These are phyloP conservation scores for Neurospora sp. DNA, from an alignment of 495 filamentous ascomycete species.

Conservation along the genomic window DNA sequence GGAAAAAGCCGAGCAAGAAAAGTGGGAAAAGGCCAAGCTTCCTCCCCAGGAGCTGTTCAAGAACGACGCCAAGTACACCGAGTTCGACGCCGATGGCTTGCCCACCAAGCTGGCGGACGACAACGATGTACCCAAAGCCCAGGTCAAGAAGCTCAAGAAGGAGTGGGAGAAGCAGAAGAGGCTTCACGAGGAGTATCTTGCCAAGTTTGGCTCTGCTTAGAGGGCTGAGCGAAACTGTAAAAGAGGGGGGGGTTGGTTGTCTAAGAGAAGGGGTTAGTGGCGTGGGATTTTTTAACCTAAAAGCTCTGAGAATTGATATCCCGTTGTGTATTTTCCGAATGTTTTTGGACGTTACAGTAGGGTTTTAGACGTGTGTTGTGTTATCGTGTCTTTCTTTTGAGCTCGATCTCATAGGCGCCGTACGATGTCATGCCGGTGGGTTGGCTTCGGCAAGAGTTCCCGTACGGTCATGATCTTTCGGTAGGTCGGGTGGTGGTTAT, in stretches of 20 bases:
- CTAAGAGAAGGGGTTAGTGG: neutral
- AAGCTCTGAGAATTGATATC: neutral
- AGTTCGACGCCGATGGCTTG: slow-evolving; percentile 81
- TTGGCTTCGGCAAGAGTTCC: too few species aligned
- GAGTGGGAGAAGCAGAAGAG: slow-evolving; percentile 91
- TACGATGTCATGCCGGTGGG: too few species aligned
- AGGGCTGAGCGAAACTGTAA: neutral
- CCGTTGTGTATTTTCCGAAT: neutral
- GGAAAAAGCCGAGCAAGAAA: slow-evolving; percentile 41
- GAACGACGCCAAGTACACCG: slow-evolving; percentile 58
- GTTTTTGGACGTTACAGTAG: neutral
- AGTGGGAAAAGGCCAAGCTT: slow-evolving; percentile 62
- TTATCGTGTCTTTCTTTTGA: too few species aligned
- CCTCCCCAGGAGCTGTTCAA: slow-evolving; percentile 61
- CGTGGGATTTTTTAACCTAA: neutral
- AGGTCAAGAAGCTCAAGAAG: slow-evolving; percentile 77
- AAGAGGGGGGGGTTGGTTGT: neutral
- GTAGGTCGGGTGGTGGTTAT: too few species aligned
- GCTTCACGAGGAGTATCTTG: slow-evolving; percentile 52
- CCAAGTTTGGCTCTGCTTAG: slow-evolving; percentile 12
- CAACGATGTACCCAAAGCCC: slow-evolving; percentile 70
- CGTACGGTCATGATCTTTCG: too few species aligned
- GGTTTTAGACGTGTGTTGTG: neutral
- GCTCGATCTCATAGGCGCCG: too few species aligned
- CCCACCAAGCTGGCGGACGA: slow-evolving; percentile 63